phyloP scores from a whole-genome alignment of 2,329 filamentous ascomycete genomes.

The Trichoderma endophyticum region DNA sequence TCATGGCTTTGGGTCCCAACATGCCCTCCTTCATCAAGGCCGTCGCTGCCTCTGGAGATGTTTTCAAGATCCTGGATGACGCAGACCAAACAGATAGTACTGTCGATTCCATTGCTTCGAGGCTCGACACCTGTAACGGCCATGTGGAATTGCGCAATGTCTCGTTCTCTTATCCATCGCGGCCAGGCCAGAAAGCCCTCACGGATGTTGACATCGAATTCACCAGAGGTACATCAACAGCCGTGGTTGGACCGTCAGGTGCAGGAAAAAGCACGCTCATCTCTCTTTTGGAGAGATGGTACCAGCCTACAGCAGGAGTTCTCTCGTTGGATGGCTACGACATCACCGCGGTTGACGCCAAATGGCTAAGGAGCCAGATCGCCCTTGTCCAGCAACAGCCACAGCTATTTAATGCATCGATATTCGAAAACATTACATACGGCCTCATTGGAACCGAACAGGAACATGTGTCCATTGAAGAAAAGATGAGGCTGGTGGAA shows the following conservation, averaged over 20 bases:
- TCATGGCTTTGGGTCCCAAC: slow-evolving; percentile 18
- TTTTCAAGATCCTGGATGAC: slow-evolving; percentile 39
- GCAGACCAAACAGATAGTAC: not conserved
- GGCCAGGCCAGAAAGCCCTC: slow-evolving; percentile 45
- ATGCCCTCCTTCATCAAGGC: slow-evolving; percentile 34
- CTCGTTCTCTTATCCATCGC: slow-evolving; percentile 51
- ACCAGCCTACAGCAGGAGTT: slow-evolving; percentile 42
- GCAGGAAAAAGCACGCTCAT: slow-evolving; percentile 51
- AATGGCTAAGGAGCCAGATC: not conserved
- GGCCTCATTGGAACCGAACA: slow-evolving; percentile 42
- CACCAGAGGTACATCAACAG: slow-evolving; percentile 44
- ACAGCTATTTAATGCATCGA: slow-evolving; percentile 50
- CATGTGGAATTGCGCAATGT: slow-evolving; percentile 44
- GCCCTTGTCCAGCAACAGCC: slow-evolving; percentile 42
- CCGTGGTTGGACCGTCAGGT: slow-evolving; percentile 52
- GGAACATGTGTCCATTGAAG: slow-evolving; percentile 37
- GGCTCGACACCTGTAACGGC: slow-evolving; percentile 25
- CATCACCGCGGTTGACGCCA: not conserved
- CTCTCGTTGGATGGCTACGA: slow-evolving; percentile 25
- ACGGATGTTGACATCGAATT: slow-evolving; percentile 35
- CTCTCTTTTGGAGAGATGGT: slow-evolving; percentile 52
- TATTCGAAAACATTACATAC: slow-evolving; percentile 51
- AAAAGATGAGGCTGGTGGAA: slow-evolving; percentile 43
- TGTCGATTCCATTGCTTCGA: slow-evolving; percentile 31
- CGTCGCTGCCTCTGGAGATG: slow-evolving; percentile 32